Conservation (phyloP, 495 filamentous ascomycete genomes). For the Umbilicaria muhlenbergii region DNA sequence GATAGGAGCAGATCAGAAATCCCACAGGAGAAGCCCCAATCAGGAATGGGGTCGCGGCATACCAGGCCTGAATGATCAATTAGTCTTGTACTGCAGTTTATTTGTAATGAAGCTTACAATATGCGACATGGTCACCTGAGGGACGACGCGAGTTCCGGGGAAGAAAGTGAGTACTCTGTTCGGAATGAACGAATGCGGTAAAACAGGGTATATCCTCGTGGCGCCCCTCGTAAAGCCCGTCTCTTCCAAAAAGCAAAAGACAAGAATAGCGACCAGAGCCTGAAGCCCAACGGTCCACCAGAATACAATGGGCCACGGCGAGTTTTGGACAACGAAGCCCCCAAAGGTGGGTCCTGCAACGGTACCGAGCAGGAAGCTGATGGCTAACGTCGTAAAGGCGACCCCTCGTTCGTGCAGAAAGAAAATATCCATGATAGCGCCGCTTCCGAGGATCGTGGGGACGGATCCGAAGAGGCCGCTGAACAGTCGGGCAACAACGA, state of each 20-base stretch:
- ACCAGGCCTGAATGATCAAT: slow-evolving; percentile 7
- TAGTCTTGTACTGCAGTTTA: too few species aligned
- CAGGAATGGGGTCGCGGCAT: slow-evolving; percentile 13
- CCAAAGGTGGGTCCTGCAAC: not conserved
- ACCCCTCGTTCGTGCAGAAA: slow-evolving; percentile 19
- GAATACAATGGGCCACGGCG: slow-evolving; percentile 1
- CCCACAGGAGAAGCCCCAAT: slow-evolving; percentile 19
- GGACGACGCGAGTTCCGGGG: not conserved
- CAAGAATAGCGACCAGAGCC: not conserved
- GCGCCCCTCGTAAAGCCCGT: not conserved
- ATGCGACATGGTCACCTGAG: not conserved
- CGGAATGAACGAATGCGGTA: not conserved
- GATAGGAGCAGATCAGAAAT: slow-evolving; percentile 16
- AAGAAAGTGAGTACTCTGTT: slow-evolving; percentile 4
- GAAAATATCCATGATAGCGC: slow-evolving; percentile 17
- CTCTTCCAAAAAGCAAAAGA: slow-evolving; percentile 1
- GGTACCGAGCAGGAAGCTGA: slow-evolving; percentile 7
- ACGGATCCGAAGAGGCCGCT: slow-evolving; percentile 15
- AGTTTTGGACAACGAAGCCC: slow-evolving; percentile 1
- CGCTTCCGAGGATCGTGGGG: slow-evolving; percentile 13
- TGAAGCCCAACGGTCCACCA: slow-evolving; percentile 3
- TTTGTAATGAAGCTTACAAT: not conserved
- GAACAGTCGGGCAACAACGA: slow-evolving; percentile 20
- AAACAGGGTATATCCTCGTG: too few species aligned
- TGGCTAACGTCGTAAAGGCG: slow-evolving; percentile 20